Evolutionary conservation across 148 eudicot species (phyloP), one percentile per base, ranked within the genome.

Genomic region (Rhododendron mucronatum): DNA sequence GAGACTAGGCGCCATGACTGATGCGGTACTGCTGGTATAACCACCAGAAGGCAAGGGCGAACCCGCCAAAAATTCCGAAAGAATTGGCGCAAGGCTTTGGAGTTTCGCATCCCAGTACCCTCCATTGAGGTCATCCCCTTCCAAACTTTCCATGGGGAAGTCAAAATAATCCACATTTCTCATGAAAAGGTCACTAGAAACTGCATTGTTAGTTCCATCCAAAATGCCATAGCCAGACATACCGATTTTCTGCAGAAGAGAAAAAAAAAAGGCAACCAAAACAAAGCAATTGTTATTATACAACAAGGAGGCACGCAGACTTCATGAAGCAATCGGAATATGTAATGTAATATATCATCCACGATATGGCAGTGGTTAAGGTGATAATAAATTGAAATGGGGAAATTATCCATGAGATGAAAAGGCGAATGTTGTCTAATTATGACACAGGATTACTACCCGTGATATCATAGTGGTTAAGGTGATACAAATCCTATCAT

Each of bases 121-220:
- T 71, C 69, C 89, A 67, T 65, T 63, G 61, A 71, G 47, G 5
- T 69, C 88, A 83, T 85, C 89, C 79, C 73, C 86, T 50, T 88
- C 89, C 35, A 88, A 28, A 85, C 84, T 85, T 41, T 88, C 89
- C 87, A 88, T 81, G 20, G 89, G 89, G 45, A 88, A 88, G 71
- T 88, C 87, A 35, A 81, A 33, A 81, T 57, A 45, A 39, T 33
- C 30, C 51, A 87, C n/a, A 5, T 81, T 80, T 30, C 75, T 84
- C 61, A 82, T 81, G 33, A n/a, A 33, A 21, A 23, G 48, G 59
- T 77, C 85, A 28, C 44, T 20, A 20, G 35, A 23, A 15, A 74
- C 67, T 3, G 78, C 47, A 77, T 28, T 76, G 20, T n/a, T 41
- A 33, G 59, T 47, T 33, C 82, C 85, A 82, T 28, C 77, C 33